phyloP scores from a whole-genome alignment of 2,329 filamentous ascomycete species.

The Pestalotiopsis sp. region DNA sequence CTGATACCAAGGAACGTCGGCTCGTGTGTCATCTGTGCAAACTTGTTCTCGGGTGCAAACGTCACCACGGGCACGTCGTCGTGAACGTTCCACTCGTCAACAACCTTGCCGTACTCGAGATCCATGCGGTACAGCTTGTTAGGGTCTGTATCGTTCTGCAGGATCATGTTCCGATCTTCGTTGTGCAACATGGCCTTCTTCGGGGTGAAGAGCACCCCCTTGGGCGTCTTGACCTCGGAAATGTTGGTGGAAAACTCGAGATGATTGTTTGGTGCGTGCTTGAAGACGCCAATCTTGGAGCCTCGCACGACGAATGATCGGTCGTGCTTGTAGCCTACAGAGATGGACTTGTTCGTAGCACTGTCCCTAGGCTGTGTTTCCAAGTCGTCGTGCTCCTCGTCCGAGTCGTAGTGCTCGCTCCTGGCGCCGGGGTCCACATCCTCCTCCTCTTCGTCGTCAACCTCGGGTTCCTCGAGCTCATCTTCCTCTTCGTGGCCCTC shows the following conservation, averaged over 20 bases:
- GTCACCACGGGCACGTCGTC: constrained; percentile 92
- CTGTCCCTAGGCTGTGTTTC: constrained; percentile 71
- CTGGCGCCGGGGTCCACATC: constrained; percentile 59
- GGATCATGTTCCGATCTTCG: constrained; percentile 85
- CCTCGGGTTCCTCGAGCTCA: constrained; percentile 57
- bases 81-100: constrained; percentile 98
- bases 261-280: constrained; percentile 89
- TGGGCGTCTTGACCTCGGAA: constrained; percentile 88
- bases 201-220: constrained; percentile 85
- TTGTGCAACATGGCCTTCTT: constrained; percentile 97
- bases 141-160: constrained; percentile 82
- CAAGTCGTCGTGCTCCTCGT: constrained; percentile 80
- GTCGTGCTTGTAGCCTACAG: constrained; percentile 96
- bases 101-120: constrained; percentile 94
- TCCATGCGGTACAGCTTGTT: constrained; percentile 97
- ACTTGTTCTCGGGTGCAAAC: constrained; percentile 97
- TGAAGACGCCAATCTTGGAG: constrained; percentile 98
- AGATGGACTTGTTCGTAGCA: constrained; percentile 89
- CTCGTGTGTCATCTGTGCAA: constrained; percentile 93
- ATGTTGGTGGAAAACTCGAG: constrained; percentile 97
- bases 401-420: constrained; percentile 70
- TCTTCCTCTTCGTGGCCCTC: constrained; percentile 54
- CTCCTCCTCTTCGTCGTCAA: constrained; percentile 61
- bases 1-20: constrained; percentile 95
- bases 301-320: constrained; percentile 96